Percentiles rank a stretch among this genome's conserved stretches.
phyloP scores from a whole-genome alignment of 225 moss, liverwort and hornwort genomes.

The Thuidium tamariscinum region DNA sequence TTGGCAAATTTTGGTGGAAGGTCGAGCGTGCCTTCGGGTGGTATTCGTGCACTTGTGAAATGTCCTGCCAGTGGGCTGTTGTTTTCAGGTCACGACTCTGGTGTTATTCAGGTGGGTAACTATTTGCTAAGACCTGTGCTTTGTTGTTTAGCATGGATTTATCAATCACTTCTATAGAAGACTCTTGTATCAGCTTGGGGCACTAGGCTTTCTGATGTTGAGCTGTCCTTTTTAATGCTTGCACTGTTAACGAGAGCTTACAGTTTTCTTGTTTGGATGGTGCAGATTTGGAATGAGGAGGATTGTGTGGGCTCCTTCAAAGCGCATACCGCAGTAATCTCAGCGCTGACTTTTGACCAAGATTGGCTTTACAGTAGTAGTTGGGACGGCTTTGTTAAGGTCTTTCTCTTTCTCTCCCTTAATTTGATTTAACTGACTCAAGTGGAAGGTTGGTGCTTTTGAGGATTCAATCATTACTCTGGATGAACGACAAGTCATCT shows the following conservation, averaged over 20 bases:
- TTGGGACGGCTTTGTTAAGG: conserved; percentile 88
- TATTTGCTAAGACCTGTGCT: neutral
- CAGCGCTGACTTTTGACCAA: conserved; percentile 50
- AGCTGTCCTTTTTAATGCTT: neutral
- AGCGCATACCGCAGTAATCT: conserved; percentile 68
- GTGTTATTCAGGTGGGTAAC: conserved; percentile 64
- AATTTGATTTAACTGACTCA: neutral
- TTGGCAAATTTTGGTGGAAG: conserved; percentile 43
- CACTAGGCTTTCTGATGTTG: neutral
- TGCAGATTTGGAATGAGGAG: conserved; percentile 87
- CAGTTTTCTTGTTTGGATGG: neutral
- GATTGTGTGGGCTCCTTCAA: conserved; percentile 54
- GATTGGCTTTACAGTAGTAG: conserved; percentile 76
- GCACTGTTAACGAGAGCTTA: neutral
- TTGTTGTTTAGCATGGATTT: neutral
- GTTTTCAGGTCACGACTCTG: conserved; percentile 68
- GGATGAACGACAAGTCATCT: neutral
- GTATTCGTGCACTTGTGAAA: conserved; percentile 61
- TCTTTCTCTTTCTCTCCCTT: neutral
- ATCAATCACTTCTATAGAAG: neutral
- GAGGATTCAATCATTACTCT: neutral
- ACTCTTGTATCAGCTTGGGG: neutral
- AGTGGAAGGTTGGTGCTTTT: neutral
- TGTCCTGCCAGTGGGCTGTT: conserved; percentile 38
- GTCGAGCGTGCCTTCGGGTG: conserved; percentile 20